Percentiles rank a stretch among this genome's conserved stretches.
Evolutionary conservation across 1,284 basidiomycete species (phyloP).

Genomic region (Gymnopus androsaceus): DNA sequence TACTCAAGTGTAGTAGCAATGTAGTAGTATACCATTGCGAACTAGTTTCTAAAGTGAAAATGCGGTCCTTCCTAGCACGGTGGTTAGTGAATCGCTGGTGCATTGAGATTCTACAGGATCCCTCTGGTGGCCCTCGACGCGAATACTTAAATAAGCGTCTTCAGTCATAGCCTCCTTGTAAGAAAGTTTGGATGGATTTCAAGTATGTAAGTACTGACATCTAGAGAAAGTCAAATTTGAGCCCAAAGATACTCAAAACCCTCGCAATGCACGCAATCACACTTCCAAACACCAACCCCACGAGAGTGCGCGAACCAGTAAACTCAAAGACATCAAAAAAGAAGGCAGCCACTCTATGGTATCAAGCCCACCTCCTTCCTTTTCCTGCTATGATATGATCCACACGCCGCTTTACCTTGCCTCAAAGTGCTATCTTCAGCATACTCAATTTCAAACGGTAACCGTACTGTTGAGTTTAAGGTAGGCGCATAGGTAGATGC

Average conservation of each 20-base stretch:
- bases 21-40: no score
- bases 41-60: no score
- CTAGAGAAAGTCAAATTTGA: not conserved
- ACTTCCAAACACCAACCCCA: constrained; percentile 2
- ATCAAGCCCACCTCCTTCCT: not conserved
- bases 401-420: not conserved
- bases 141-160: no score
- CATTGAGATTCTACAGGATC: no score
- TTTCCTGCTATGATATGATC: constrained; percentile 11
- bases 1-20: constrained; percentile 16
- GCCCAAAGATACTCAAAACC: not conserved
- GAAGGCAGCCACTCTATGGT: constrained; percentile 1
- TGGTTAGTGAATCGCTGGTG: no score
- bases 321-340: constrained; percentile 15
- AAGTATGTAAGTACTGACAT: not conserved
- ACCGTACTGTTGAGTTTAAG: not conserved
- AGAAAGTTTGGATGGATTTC: no score
- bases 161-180: no score
- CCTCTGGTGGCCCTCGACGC: no score
- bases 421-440: constrained; percentile 9
- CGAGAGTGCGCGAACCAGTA: constrained; percentile 4
- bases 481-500: constrained; percentile 25
- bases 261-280: not conserved
- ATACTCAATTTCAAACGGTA: constrained; percentile 17
- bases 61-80: no score